These are phyloP conservation scores for Laburnicola sp. DNA, from an alignment of 2,329 filamentous ascomycete genomes.

Conservation along the genomic window DNA sequence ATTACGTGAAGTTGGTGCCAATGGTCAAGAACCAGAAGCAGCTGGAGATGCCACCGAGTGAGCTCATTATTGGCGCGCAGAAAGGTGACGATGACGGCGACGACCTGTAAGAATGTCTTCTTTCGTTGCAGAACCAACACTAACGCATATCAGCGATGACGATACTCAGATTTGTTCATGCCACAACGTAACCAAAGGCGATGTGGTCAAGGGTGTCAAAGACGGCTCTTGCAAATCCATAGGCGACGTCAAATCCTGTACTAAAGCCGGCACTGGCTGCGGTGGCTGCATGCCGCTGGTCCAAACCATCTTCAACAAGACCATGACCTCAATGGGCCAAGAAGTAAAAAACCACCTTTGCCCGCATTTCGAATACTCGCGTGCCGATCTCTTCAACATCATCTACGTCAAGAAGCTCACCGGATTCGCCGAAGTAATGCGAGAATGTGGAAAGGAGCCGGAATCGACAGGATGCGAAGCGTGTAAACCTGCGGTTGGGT, in stretches of 20 bases:
- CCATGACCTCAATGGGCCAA: conserved; percentile 81
- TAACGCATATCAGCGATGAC: conserved; percentile 57
- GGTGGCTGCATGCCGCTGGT: conserved; percentile 89
- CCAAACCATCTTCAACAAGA: conserved; percentile 85
- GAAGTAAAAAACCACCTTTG: conserved; percentile 88
- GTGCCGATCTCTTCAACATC: conserved; percentile 88
- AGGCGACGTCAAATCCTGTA: conserved; percentile 82
- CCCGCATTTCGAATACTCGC: conserved; percentile 79
- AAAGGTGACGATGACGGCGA: conserved; percentile 75
- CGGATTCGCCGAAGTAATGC: conserved; percentile 76
- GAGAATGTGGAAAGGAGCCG: conserved; percentile 70
- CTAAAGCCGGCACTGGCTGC: conserved; percentile 88
- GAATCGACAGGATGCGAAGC: conserved; percentile 79
- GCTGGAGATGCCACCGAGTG: conserved; percentile 74
- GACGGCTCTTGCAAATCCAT: conserved; percentile 80
- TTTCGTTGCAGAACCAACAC: not conserved
- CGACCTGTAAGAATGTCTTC: conserved; percentile 60
- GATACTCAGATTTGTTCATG: conserved; percentile 91
- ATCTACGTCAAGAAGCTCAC: conserved; percentile 77
- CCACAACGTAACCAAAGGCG: conserved; percentile 87
- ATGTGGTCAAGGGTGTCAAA: conserved; percentile 72
- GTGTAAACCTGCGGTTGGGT: conserved; percentile 81
- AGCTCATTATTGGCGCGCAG: conserved; percentile 79
- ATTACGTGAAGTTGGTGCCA: conserved; percentile 86
- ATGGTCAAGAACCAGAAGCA: conserved; percentile 83